Evolutionary conservation across 164 flowering plant genomes (phyloP).

Genomic region (Buxus sempervirens): DNA sequence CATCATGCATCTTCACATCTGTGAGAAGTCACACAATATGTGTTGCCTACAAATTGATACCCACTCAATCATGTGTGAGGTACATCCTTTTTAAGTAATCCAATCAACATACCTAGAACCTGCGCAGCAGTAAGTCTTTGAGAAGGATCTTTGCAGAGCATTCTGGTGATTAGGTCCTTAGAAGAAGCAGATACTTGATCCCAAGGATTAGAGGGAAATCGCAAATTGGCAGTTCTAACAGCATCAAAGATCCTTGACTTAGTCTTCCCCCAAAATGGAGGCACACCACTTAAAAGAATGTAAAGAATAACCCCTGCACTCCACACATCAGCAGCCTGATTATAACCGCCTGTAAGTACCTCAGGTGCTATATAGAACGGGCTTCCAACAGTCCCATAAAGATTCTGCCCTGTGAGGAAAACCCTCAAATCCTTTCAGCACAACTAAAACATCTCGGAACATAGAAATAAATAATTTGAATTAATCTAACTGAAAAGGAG

Average conservation of each 20-base stretch:
- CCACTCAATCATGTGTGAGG: no score
- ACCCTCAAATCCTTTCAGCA: conserved; percentile 6
- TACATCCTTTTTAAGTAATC: no score
- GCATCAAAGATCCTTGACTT: conserved; percentile 78
- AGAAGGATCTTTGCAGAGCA: conserved; percentile 69
- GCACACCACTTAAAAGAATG: conserved; percentile 76
- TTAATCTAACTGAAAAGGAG: not conserved
- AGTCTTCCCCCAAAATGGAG: conserved; percentile 88
- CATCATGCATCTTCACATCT: no score
- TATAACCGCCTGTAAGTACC: conserved; percentile 71
- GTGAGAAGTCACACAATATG: no score
- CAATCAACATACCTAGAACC: conserved; percentile 60
- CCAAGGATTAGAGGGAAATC: conserved; percentile 70
- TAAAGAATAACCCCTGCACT: conserved; percentile 86
- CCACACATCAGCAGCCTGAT: conserved; percentile 81
- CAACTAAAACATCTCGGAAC: no score
- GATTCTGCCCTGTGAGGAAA: conserved; percentile 45
- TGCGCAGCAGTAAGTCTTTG: conserved; percentile 60
- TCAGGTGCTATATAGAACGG: conserved; percentile 88
- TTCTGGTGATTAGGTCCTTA: conserved; percentile 58
- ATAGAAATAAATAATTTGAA: no score
- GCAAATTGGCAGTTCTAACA: conserved; percentile 68
- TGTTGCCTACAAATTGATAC: no score
- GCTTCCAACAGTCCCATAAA: conserved; percentile 76
- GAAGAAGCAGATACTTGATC: conserved; percentile 56